phyloP scores from a whole-genome alignment of 148 eudicot genomes.

The Chenopodium suecicum region DNA sequence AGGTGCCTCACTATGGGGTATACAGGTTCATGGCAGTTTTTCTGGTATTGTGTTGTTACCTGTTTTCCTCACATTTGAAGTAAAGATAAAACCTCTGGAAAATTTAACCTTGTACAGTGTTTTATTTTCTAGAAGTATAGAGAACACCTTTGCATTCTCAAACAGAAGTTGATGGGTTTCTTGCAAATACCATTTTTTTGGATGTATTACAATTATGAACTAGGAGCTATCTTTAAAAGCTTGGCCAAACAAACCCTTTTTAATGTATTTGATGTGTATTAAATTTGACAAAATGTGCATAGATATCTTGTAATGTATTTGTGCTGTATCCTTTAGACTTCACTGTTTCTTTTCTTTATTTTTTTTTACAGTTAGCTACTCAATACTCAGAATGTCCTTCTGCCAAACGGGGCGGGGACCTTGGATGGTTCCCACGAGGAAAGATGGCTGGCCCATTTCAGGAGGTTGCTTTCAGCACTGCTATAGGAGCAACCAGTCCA shows the following conservation, averaged over 20 bases:
- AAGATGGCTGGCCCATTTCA: slow-evolving; percentile 99
- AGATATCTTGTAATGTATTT: not conserved
- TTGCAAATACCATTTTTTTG: not conserved
- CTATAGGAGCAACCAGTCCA: slow-evolving; percentile 86
- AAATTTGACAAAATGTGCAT: not conserved
- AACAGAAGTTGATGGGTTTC: not conserved
- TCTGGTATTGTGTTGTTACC: not conserved
- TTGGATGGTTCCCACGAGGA: slow-evolving; percentile 98
- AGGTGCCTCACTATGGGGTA: not conserved
- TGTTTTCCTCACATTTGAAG: not conserved
- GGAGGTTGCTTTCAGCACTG: slow-evolving; percentile 94
- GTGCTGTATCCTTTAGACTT: not conserved
- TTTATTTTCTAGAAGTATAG: not conserved
- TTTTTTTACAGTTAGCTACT: slow-evolving; percentile 68
- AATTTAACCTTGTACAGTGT: not conserved
- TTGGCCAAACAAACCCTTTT: not conserved
- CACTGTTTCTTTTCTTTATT: not conserved
- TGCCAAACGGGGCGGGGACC: slow-evolving; percentile 95
- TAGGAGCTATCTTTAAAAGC: not conserved
- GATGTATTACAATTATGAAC: not conserved
- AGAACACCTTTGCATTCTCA: not conserved
- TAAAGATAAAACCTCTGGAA: not conserved
- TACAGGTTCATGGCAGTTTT: not conserved
- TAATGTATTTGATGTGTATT: not conserved
- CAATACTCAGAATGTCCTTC: slow-evolving; percentile 97